Conservation (phyloP, 73 alveolate genomes). For the Symbiodinium pilosum region DNA sequence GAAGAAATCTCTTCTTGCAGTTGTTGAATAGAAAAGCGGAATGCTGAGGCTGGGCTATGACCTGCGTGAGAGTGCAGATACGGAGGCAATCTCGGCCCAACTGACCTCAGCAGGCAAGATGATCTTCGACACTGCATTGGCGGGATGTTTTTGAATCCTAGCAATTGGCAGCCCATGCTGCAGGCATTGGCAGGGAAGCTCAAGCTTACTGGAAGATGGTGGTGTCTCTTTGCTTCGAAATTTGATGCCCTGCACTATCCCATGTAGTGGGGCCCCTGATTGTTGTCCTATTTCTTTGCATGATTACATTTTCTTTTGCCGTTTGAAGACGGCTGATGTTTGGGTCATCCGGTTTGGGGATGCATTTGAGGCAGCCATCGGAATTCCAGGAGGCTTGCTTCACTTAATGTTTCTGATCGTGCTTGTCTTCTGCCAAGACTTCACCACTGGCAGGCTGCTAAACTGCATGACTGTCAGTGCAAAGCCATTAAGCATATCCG, state of each 20-base stretch:
- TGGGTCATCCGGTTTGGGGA: no score
- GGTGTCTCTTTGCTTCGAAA: not conserved
- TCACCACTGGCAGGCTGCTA: not conserved
- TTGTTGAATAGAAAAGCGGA: no score
- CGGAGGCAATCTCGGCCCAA: not conserved
- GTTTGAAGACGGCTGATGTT: no score
- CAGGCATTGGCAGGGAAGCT: conserved; percentile 52
- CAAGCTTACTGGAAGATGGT: conserved; percentile 62
- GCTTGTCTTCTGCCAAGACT: not conserved
- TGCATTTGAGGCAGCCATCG: not conserved
- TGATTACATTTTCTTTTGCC: not conserved
- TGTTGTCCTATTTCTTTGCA: not conserved
- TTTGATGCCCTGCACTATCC: no score
- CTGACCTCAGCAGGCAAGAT: not conserved
- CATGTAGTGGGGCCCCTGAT: not conserved
- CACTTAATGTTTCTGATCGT: no score
- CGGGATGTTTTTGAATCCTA: not conserved
- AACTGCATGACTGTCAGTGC: not conserved
- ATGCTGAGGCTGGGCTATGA: not conserved
- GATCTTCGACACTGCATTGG: no score
- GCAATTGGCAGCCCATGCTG: not conserved
- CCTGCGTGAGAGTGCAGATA: not conserved
- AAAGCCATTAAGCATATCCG: conserved; percentile 34
- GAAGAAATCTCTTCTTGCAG: no score
- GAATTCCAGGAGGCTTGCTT: conserved; percentile 23